phyloP scores from a whole-genome alignment of 306 rosid genomes.

The Glycine soja region DNA sequence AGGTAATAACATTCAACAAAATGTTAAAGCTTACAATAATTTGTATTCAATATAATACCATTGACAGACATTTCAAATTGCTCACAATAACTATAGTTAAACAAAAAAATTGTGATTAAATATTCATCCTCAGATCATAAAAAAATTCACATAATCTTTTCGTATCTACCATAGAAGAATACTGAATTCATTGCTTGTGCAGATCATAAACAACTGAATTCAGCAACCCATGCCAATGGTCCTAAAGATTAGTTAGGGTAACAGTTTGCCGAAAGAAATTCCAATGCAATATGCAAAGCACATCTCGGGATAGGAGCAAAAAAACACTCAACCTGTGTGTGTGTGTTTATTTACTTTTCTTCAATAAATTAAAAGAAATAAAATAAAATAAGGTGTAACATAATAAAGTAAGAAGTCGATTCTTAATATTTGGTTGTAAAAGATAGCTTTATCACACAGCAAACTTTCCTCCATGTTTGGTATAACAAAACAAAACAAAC shows the following conservation, averaged over 20 bases:
- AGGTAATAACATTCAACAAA: background rate
- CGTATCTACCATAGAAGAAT: background rate
- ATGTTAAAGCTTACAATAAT: background rate
- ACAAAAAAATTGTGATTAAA: background rate
- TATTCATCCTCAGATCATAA: background rate
- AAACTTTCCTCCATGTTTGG: background rate
- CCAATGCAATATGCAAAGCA: background rate
- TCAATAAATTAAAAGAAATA: background rate
- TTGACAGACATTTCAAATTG: background rate
- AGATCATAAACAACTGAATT: background rate
- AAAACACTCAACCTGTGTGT: background rate
- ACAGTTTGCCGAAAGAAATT: background rate
- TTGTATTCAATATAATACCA: slow-evolving; percentile 1
- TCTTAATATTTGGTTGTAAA: background rate
- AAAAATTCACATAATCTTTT: background rate
- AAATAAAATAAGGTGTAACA: background rate
- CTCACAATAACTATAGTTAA: background rate
- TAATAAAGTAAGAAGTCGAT: background rate
- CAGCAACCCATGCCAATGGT: background rate
- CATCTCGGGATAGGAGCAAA: background rate
- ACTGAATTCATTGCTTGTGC: background rate
- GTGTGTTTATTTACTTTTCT: background rate
- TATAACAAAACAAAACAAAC: no score
- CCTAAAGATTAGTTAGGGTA: background rate
- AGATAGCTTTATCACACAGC: slow-evolving; percentile 27